phyloP scores from a whole-genome alignment of 2,329 filamentous ascomycete genomes.

The Geoglossum cookeanum region DNA sequence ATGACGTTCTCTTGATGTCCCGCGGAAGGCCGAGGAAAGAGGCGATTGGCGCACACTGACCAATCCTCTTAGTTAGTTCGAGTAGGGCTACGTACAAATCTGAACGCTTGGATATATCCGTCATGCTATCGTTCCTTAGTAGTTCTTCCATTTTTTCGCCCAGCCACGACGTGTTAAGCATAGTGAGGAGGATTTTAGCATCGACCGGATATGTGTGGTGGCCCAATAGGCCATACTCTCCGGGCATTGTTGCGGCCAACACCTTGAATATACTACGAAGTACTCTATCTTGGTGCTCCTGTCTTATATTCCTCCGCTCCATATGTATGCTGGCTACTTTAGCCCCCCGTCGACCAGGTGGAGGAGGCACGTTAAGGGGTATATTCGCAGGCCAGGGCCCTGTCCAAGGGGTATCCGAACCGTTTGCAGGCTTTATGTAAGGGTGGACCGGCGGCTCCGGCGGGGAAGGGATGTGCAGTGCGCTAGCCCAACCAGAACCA shows the following conservation, averaged over 20 bases:
- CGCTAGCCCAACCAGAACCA: background rate
- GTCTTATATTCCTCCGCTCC: background rate
- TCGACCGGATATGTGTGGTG: background rate
- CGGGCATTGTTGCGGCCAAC: background rate
- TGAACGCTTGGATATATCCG: constrained; percentile 18
- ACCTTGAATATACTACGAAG: background rate
- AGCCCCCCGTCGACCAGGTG: background rate
- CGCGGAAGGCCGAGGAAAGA: constrained; percentile 15
- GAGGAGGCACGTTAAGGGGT: background rate
- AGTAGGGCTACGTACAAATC: constrained; percentile 22
- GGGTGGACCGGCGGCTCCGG: background rate
- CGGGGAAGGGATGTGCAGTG: background rate
- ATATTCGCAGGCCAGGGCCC: background rate
- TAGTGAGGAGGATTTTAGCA: background rate
- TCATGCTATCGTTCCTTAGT: constrained; percentile 23
- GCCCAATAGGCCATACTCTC: background rate
- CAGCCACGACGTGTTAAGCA: background rate
- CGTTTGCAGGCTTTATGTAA: background rate
- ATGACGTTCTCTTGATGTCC: constrained; percentile 16
- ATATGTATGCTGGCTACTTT: background rate
- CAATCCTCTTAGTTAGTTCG: constrained; percentile 5
- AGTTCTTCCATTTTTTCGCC: constrained; percentile 20
- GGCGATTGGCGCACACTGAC: background rate
- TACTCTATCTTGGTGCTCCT: background rate
- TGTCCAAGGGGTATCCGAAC: background rate